phyloP scores from a whole-genome alignment of 2,329 filamentous ascomycete genomes.

The Paraphaeosphaeria minitans region DNA sequence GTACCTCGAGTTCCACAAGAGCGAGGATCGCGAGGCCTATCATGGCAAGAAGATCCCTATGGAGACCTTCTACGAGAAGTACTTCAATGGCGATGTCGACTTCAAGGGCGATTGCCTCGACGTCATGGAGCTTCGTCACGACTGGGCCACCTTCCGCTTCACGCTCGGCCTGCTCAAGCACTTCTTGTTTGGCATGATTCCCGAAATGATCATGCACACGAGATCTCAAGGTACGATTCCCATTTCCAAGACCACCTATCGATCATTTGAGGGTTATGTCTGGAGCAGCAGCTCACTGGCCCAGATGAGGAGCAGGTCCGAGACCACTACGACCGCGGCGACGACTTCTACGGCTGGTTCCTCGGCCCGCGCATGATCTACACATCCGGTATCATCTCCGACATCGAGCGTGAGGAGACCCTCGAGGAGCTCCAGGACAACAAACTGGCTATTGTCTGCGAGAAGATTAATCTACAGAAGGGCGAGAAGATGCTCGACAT shows the following conservation, averaged over 20 bases:
- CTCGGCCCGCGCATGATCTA: slow-evolving; percentile 98
- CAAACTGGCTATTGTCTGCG: slow-evolving; percentile 92
- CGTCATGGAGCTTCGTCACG: slow-evolving; percentile 89
- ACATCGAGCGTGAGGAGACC: slow-evolving; percentile 83
- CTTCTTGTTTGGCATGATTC: slow-evolving; percentile 85
- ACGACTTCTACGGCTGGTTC: slow-evolving; percentile 99
- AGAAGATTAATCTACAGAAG: slow-evolving; percentile 85
- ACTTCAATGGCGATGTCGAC: slow-evolving; percentile 92
- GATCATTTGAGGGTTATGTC: background rate
- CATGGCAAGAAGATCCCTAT: slow-evolving; percentile 83
- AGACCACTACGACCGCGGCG: slow-evolving; percentile 95
- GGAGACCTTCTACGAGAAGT: slow-evolving; percentile 97
- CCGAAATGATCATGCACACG: slow-evolving; percentile 91
- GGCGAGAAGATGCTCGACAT: slow-evolving; percentile 90
- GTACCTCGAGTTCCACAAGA: slow-evolving; percentile 81
- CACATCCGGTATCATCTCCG: slow-evolving; percentile 91
- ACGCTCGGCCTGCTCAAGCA: slow-evolving; percentile 84
- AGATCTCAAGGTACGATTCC: slow-evolving; percentile 73
- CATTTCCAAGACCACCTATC: background rate
- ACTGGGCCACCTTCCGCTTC: slow-evolving; percentile 96
- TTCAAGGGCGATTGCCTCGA: slow-evolving; percentile 94
- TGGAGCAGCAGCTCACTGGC: slow-evolving; percentile 30
- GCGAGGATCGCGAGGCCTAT: slow-evolving; percentile 68
- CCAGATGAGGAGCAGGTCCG: slow-evolving; percentile 95
- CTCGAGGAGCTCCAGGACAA: slow-evolving; percentile 98